Evolutionary conservation across 2,329 filamentous ascomycete species (phyloP).

Genomic region (Fusarium mangiferae): DNA sequence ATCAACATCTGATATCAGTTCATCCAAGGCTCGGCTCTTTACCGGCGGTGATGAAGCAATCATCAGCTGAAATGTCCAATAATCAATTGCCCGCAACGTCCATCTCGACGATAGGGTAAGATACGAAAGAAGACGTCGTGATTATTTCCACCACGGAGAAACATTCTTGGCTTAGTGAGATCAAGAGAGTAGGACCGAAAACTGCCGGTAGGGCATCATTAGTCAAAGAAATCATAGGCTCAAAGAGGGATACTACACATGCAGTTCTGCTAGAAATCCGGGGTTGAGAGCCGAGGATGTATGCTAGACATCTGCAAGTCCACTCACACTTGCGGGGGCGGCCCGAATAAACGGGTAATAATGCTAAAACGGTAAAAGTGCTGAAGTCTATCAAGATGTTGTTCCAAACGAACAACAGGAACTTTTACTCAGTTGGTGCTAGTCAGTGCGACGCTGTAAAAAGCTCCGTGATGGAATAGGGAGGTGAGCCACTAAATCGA

Average conservation of each 20-base stretch:
- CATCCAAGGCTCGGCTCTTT: not conserved
- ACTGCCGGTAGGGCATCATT: not conserved
- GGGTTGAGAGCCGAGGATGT: not conserved
- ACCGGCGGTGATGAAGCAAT: constrained; percentile 1
- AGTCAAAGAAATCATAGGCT: not conserved
- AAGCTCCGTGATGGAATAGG: constrained; percentile 11
- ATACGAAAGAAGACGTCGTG: not conserved
- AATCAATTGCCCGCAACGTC: rapidly evolving
- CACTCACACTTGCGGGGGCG: constrained; percentile 17
- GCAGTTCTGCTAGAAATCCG: not conserved
- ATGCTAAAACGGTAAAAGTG: not conserved
- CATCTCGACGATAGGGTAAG: no score
- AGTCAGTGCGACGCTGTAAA: not conserved
- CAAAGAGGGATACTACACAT: not conserved
- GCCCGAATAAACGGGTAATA: constrained; percentile 8
- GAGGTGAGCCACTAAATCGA: not conserved
- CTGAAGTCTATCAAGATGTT: not conserved
- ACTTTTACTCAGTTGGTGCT: not conserved
- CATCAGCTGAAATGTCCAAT: not conserved
- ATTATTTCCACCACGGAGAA: constrained; percentile 2
- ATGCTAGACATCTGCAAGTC: not conserved
- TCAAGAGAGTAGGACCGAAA: constrained; percentile 12
- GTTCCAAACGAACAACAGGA: not conserved
- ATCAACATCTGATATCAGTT: not conserved
- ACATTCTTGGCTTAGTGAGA: not conserved